Base-by-base conservation (phyloP, 1,284 basidiomycete species). In the Ganoderma sinense region DNA sequence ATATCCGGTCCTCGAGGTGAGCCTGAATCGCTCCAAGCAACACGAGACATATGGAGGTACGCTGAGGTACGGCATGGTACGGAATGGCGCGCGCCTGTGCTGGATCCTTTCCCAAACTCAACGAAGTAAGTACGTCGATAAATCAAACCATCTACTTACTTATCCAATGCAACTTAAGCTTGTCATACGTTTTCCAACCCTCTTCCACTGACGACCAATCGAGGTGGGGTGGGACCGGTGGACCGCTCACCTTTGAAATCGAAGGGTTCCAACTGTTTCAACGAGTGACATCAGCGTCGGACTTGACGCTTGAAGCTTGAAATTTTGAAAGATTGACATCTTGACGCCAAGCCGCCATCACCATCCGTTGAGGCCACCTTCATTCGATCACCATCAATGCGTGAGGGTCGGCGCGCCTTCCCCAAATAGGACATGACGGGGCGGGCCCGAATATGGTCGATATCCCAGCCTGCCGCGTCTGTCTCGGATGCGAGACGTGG, bases 331-430 rank as follows among this genome's bases (percentile, higher is more conserved):
- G 36, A 36, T 51, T 51, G 48, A 26, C 48, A 51, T 51, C 23
- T n/a, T 16, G 53, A 56, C 53, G 16, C 53, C 53, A 56, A 51
- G 48, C 23, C 11, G 48, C 23, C 48, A 51, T 26, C 48, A 26
- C 23, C 23, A 51, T 51, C n/a, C n/a, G 45, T 10, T 36, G 18
- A 13, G 55, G 20, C 33, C 58, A 40, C 20, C 36, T 60, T 13
- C 18, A 40, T 26, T 36, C 58, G 39, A 60, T 36, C 33, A 40
- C 23, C 23, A 41, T 40, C 33, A 39, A 39, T 13, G 11, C 39
- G 33, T 48, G 62, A 64, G 62, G 48, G 48, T 64, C 45, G 62
- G 62, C 33, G 33, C 62, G 62, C 33, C 45, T 53, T n/a, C 36
- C 62, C 62, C 11, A 33, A 64, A 51, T 1, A 33, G 62, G 62